Evolutionary conservation across 306 rosid genomes (phyloP), one percentile per base, ranked within the genome.

Genomic region (Biancaea sappan): DNA sequence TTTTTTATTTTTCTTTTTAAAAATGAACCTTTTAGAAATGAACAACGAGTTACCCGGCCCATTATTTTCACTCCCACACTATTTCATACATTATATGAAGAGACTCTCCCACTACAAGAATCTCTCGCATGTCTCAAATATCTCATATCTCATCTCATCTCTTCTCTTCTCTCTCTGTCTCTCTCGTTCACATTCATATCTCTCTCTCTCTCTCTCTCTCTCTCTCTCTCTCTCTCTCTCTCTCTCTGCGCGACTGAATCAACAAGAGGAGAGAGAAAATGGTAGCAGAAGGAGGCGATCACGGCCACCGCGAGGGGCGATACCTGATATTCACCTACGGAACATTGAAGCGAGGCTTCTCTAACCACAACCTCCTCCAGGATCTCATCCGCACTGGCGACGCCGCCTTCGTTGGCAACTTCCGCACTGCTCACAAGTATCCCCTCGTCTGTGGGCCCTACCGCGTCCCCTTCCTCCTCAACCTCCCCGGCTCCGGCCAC

Each of bases 391-490:
- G 66, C 40, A 37, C 84, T 21, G 92, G 90, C 38, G 95, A 93
- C 79, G 90, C 95, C 3, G 69, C 84, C 12, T 89, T 90, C 82
- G 7, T 83, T 69, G 82, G 93, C 65, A 75, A 21, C 71, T 85
- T 56, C 84, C 79, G 81, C 6, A 88, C 94, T 47, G 28, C 73
- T 6, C 76, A 18, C 40, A 67, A 46, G 0, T 86, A 77, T 62
- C 97, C 97, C 0, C 94, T 87, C 37, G 91, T 90, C 2, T 90
- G 93, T 31, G 98, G 98, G 16, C 90, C 97, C 26, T 87, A 86
- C 80, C 72, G 83, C 3, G 95, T 90, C n/a, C 95, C 96, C 0
- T 91, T 88, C 71, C 90, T 93, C 35, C 75, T 93, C 62, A 87
- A 87, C 81, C n/a, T 89, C 5, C 84, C 83, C 65, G 93, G 92